Evolutionary conservation across 495 filamentous ascomycete species (phyloP), one percentile per base, ranked within the genome.

Genomic region (Hypoxylon crocopeplum): DNA sequence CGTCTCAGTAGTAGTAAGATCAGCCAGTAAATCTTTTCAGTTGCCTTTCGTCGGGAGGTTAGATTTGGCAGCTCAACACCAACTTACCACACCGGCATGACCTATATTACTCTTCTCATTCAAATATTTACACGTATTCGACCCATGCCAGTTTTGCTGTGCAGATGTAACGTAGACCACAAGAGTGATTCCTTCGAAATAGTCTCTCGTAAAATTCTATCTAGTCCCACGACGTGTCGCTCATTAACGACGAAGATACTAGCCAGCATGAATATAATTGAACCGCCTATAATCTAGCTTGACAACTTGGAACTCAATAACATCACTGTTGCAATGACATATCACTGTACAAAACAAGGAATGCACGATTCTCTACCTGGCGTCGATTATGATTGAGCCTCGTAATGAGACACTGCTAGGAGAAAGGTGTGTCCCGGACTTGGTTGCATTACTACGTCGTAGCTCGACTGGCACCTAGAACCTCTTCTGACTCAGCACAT

Each of bases 401-500:
- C 27, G 15, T 32, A 46, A 20, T 20, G 15, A 16, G 7, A 20
- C 5, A 7, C 20, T 7, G 4, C 15, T 20, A 20, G 40, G 8
- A 22, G 27, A 27, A 22, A 34, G 32, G 3, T 15, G 13, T 17
- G n/a, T 32, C 12, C 17, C 8, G 41, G 13, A 30, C 17, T 17
- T 13, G 2, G 25, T 33, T 21, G 36, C 24, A 51, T 40, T 41
- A 24, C 48, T 30, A 30, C 20, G n/a, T n/a, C n/a, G n/a, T n/a
- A n/a, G 29, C 34, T 16, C 38, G 38, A 21, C 38, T 46, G n/a
- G 16, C 30, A 48, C 30, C 39, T 19, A 37, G 17, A 45, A 12
- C 39, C 17, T 21, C 12, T 56, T 46, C 52, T 50, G 41, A 62
- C 45, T 62, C 50, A 57, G 47, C 45, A 33, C 41, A 48, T 56